Conservation (phyloP, 257 asterid species). For the Ocimum tenuiflorum region DNA sequence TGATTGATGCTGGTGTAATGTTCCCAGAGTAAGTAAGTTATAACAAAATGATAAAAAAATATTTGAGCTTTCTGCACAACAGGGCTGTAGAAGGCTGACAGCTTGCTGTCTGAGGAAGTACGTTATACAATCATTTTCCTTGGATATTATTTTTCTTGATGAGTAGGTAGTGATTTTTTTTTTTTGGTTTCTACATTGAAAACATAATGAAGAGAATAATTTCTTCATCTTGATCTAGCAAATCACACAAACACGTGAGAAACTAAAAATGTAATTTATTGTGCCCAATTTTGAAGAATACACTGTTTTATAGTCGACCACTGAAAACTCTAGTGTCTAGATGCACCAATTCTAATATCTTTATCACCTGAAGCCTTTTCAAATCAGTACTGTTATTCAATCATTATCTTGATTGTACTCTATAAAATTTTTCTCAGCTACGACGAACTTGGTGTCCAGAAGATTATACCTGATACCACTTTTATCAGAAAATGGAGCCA, state of each 20-base stretch:
- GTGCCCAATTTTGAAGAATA: background rate
- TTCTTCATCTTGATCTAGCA: background rate
- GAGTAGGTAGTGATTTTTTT: background rate
- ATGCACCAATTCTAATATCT: background rate
- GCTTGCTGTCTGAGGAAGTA: background rate
- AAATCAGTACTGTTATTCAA: background rate
- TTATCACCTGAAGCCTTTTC: background rate
- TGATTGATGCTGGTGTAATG: conserved; percentile 97
- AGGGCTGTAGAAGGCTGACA: background rate
- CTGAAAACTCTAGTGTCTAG: background rate
- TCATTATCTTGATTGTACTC: conserved; percentile 2
- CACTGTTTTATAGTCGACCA: background rate
- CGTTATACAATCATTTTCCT: background rate
- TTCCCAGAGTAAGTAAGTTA: conserved; percentile 95
- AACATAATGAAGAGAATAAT: background rate
- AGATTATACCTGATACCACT: conserved; percentile 95
- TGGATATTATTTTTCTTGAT: background rate
- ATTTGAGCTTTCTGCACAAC: conserved; percentile 4
- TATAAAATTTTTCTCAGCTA: conserved; percentile 40
- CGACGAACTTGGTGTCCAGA: conserved; percentile 95
- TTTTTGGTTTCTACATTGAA: background rate
- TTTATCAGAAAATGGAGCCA: conserved; percentile 96
- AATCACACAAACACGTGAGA: background rate
- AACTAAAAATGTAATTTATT: background rate
- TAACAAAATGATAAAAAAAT: background rate